Evolutionary conservation across 148 eudicot species (phyloP).

Genomic region (Amaranthus palmeri): DNA sequence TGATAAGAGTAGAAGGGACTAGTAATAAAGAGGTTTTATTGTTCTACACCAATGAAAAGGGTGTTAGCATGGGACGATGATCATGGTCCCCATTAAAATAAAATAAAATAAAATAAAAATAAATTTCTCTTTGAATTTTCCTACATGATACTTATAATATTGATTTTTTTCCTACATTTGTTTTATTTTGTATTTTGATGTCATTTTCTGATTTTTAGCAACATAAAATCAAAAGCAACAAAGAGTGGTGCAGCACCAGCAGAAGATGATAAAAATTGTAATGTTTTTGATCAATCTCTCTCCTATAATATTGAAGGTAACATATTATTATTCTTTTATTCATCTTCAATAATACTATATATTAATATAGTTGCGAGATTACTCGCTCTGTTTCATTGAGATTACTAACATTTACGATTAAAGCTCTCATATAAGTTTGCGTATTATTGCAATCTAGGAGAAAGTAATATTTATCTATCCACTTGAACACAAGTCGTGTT

Average conservation of each 20-base stretch:
- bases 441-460: too few relatives aligned
- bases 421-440: too few relatives aligned
- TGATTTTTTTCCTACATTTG: slow-evolving; percentile 12
- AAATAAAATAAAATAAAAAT: too few relatives aligned
- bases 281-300: background rate
- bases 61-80: slow-evolving; percentile 27
- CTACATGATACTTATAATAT: background rate
- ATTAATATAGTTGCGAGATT: too few relatives aligned
- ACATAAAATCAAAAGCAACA: slow-evolving; percentile 22
- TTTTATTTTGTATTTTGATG: slow-evolving; percentile 13
- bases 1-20: too few relatives aligned
- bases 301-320: slow-evolving; percentile 24
- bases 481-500: too few relatives aligned
- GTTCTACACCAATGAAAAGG: slow-evolving; percentile 13
- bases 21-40: background rate
- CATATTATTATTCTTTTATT: too few relatives aligned
- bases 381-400: too few relatives aligned
- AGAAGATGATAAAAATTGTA: background rate
- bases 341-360: too few relatives aligned
- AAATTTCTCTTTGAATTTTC: background rate
- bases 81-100: slow-evolving; percentile 26
- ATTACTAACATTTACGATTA: too few relatives aligned
- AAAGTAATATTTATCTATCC: too few relatives aligned
- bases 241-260: background rate
- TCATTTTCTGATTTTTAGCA: slow-evolving; percentile 35